Evolutionary conservation across 148 eudicot species (phyloP).

Genomic region (Rhododendron simsii): DNA sequence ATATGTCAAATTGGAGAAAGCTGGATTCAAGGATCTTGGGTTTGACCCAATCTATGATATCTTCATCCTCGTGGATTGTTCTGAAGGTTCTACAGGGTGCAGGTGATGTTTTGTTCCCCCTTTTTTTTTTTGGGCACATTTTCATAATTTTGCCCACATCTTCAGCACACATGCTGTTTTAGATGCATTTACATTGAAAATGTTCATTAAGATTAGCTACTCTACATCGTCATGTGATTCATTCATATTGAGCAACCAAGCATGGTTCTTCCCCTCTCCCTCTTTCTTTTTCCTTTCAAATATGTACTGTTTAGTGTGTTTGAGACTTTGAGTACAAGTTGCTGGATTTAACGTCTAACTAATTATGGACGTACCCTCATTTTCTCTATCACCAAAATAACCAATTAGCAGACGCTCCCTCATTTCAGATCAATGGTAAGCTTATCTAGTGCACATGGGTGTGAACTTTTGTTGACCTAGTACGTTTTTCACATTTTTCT

Average conservation of each 20-base stretch:
- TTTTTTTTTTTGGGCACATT: neutral
- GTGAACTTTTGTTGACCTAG: neutral
- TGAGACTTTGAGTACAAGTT: neutral
- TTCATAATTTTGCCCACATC: neutral
- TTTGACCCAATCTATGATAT: slow-evolving; percentile 34
- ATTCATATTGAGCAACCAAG: neutral
- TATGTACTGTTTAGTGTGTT: neutral
- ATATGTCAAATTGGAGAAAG: slow-evolving; percentile 56
- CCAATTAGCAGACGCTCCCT: neutral
- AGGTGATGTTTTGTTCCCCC: slow-evolving; percentile 36
- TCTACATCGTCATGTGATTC: neutral
- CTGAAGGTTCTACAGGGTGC: slow-evolving; percentile 42
- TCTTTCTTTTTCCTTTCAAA: neutral
- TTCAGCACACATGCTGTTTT: neutral
- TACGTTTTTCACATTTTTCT: neutral
- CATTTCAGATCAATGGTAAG: neutral
- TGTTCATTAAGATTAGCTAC: neutral
- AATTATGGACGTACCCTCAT: neutral
- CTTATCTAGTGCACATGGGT: neutral
- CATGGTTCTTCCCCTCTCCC: neutral
- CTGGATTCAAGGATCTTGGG: slow-evolving; percentile 68
- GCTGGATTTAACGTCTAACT: neutral
- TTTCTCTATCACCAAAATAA: neutral
- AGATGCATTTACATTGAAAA: neutral
- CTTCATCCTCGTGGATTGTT: slow-evolving; percentile 49